Percentiles rank a stretch among this genome's conserved stretches.
phyloP scores from a whole-genome alignment of 2,329 filamentous ascomycete species.

The Epichloe scottii region DNA sequence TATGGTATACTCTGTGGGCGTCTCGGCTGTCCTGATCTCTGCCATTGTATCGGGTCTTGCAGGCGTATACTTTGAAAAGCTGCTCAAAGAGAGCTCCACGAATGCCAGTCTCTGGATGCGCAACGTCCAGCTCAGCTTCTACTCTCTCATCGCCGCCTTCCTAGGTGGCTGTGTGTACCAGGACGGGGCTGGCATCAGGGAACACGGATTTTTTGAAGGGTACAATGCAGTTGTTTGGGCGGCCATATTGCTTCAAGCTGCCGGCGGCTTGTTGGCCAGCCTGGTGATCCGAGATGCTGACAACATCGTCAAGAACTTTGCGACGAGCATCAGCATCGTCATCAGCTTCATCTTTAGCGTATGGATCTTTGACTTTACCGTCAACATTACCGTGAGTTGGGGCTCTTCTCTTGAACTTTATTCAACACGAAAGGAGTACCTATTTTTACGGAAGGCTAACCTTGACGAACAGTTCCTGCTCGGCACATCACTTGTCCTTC shows the following conservation, averaged over 20 bases:
- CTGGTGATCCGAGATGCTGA: conserved; percentile 29
- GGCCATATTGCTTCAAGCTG: conserved; percentile 69
- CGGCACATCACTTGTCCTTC: conserved; percentile 67
- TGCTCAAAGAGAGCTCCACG: conserved; percentile 71
- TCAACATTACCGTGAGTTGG: conserved; percentile 56
- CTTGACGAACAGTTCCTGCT: conserved; percentile 54
- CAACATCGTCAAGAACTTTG: conserved; percentile 89
- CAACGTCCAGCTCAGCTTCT: conserved; percentile 89
- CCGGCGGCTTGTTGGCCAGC: conserved; percentile 66
- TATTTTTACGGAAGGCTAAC: not conserved
- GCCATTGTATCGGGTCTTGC: conserved; percentile 74
- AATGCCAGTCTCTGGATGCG: conserved; percentile 80
- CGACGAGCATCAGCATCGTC: conserved; percentile 83
- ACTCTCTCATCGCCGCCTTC: conserved; percentile 80
- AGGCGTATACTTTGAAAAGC: conserved; percentile 80
- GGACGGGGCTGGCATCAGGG: conserved; percentile 71
- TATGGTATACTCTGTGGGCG: conserved; percentile 69
- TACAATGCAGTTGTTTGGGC: conserved; percentile 90
- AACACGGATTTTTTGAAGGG: conserved; percentile 84
- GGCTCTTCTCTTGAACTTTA: not conserved
- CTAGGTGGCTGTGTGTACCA: conserved; percentile 78
- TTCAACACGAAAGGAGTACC: not conserved
- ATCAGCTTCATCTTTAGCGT: conserved; percentile 77
- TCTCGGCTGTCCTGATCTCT: conserved; percentile 65
- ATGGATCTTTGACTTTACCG: conserved; percentile 68